phyloP scores from a whole-genome alignment of 441 rosid genomes.

The Mallotus japonicus region DNA sequence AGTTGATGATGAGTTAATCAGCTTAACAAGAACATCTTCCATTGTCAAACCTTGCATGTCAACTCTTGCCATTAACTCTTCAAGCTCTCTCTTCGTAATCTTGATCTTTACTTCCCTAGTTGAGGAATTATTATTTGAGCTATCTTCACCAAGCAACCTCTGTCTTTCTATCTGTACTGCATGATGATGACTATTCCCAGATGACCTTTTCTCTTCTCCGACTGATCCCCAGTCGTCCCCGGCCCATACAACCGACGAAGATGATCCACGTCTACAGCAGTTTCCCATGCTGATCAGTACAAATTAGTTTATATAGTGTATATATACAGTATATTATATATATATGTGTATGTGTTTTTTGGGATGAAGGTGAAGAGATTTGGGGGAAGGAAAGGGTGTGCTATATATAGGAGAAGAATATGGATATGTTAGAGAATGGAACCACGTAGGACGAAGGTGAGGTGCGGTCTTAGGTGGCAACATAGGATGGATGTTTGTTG shows the following conservation, averaged over 20 bases:
- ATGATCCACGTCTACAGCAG: conserved; percentile 22
- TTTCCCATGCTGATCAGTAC: conserved; percentile 42
- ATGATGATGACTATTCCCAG: not conserved
- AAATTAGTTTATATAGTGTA: too few relatives aligned
- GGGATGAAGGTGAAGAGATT: conserved; percentile 5
- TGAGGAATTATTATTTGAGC: not conserved
- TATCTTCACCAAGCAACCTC: conserved; percentile 19
- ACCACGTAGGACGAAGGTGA: not conserved
- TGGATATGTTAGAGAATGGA: not conserved
- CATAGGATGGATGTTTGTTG: conserved; percentile 6
- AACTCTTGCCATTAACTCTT: conserved; percentile 33
- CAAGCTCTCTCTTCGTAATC: conserved; percentile 51
- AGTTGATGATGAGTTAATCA: conserved; percentile 12
- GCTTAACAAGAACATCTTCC: conserved; percentile 33
- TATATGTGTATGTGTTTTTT: too few relatives aligned
- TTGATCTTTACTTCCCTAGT: conserved; percentile 48
- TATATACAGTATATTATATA: too few relatives aligned
- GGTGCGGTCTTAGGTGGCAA: not conserved
- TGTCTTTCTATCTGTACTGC: conserved; percentile 15
- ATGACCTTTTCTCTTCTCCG: not conserved
- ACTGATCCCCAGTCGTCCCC: conserved; percentile 42
- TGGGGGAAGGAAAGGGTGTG: not conserved
- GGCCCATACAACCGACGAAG: conserved; percentile 29
- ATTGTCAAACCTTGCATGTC: conserved; percentile 36
- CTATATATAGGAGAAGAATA: not conserved